phyloP scores from a whole-genome alignment of 352 stramenopile species.

The Hyaloperonospora brassicae region DNA sequence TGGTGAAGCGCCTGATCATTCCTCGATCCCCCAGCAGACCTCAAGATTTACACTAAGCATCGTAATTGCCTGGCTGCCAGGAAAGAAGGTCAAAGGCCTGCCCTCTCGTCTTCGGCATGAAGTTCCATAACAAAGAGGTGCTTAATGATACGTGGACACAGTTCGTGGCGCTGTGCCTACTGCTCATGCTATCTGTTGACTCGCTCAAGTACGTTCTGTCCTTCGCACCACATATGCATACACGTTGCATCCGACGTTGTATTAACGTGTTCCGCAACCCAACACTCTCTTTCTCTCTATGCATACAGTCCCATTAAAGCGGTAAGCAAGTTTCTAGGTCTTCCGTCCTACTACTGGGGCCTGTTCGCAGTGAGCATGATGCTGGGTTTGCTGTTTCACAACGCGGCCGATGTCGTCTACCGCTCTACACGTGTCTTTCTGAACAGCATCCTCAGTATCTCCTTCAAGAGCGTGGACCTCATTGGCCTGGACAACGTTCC shows the following conservation, averaged over 20 bases:
- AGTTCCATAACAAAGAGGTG: slow-evolving; percentile 69
- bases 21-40: too few species aligned
- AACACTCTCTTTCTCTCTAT: slow-evolving; percentile 1
- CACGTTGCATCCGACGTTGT: not conserved
- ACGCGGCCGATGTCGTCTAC: slow-evolving; percentile 77
- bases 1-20: not conserved
- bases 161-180: slow-evolving; percentile 61
- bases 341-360: slow-evolving; percentile 68
- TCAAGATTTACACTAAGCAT: too few species aligned
- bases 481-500: slow-evolving; percentile 95
- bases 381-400: slow-evolving; percentile 62
- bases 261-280: not conserved
- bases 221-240: not conserved
- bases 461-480: slow-evolving; percentile 96
- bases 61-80: too few species aligned
- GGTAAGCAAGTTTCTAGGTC: slow-evolving; percentile 57
- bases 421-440: slow-evolving; percentile 89
- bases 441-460: slow-evolving; percentile 95
- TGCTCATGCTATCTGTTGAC: slow-evolving; percentile 77
- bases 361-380: slow-evolving; percentile 53
- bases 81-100: too few species aligned
- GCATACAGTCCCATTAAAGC: slow-evolving; percentile 65
- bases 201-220: slow-evolving; percentile 67
- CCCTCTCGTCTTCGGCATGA: slow-evolving; percentile 23
- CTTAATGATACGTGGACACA: slow-evolving; percentile 80